Evolutionary conservation across 208 protist genomes (phyloP), one percentile per base, ranked within the genome.

Genomic region (Leishmania guyanensis): DNA sequence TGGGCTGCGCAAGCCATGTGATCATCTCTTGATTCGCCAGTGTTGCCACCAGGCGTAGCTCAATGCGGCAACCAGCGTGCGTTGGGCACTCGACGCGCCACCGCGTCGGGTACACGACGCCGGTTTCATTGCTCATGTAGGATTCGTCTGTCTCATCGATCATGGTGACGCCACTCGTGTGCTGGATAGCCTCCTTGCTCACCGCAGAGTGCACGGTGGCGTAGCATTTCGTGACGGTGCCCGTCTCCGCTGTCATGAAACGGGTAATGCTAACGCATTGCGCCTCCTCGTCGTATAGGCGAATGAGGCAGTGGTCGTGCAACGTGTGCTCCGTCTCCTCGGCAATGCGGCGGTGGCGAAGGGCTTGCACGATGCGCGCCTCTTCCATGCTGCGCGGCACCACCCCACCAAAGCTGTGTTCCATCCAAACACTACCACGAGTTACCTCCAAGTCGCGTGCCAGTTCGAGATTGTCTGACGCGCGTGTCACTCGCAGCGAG

Each of bases 1-100:
- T 91, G 17, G 89, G 91, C 81, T 89, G 75, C 56, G 85, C 84
- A 17, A 83, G 53, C 51, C 76, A 70, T 36, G 88, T 93, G 78
- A 83, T 85, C 75, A 93, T 86, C 84, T 94, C 89, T 77, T 94
- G 91, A 43, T 89, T 75, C 2, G 81, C 78, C 68, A 94, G 83
- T 43, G 78, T 84, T 12, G 82, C 88, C 50, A 72, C 78, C 12
- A 94, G 43, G 29, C 50, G 66, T 39, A 91, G 75, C 80, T 90
- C 85, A 10, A 88, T 26, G n/a, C 71, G 74, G 1, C 66, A 76
- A 39, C 77, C 86, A 17, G 91, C 81, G 33, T 75, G 64, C 53
- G 82, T 84, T 3, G 88, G 89, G 17, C 82, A 84, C 54, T 29
- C 39, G 22, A 92, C 26, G 22, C 51, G 82, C 87, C 86, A 94